phyloP scores from a whole-genome alignment of 345 rosid species.

The Psidium friedrichsthalianum region DNA sequence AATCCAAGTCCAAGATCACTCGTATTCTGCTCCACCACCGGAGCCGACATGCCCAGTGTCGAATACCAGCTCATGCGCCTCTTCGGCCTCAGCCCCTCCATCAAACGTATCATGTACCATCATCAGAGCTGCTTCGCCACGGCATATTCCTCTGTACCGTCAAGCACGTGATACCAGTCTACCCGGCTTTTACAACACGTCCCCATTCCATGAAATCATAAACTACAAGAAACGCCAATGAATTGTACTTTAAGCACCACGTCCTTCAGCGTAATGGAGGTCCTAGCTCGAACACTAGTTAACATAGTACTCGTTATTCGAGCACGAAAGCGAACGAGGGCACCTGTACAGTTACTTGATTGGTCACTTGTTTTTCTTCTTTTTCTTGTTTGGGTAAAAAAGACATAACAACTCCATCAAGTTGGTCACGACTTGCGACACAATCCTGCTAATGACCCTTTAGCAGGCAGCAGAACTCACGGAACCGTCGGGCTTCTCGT shows the following conservation, averaged over 20 bases:
- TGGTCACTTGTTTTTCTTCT: not conserved
- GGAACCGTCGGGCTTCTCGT: too few relatives aligned
- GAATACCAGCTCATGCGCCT: not conserved
- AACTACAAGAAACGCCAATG: not conserved
- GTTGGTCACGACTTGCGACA: not conserved
- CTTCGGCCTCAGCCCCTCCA: slow-evolving; percentile 1
- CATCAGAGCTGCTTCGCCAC: not conserved
- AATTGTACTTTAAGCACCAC: not conserved
- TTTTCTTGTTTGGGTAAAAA: not conserved
- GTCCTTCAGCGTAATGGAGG: not conserved
- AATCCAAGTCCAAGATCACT: slow-evolving; percentile 3
- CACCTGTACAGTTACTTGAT: not conserved
- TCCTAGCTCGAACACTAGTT: not conserved
- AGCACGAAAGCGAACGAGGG: not conserved
- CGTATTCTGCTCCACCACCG: not conserved
- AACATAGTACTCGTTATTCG: too few relatives aligned
- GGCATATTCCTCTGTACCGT: not conserved
- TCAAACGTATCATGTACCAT: not conserved
- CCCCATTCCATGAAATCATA: not conserved
- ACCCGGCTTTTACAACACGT: not conserved
- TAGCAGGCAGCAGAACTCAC: not conserved
- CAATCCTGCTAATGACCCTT: not conserved
- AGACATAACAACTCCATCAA: not conserved
- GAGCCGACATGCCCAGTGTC: slow-evolving; percentile 1
- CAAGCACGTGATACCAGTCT: not conserved